Conservation (phyloP, 2,329 filamentous ascomycete species). For the Dothideomycetidae sp. region DNA sequence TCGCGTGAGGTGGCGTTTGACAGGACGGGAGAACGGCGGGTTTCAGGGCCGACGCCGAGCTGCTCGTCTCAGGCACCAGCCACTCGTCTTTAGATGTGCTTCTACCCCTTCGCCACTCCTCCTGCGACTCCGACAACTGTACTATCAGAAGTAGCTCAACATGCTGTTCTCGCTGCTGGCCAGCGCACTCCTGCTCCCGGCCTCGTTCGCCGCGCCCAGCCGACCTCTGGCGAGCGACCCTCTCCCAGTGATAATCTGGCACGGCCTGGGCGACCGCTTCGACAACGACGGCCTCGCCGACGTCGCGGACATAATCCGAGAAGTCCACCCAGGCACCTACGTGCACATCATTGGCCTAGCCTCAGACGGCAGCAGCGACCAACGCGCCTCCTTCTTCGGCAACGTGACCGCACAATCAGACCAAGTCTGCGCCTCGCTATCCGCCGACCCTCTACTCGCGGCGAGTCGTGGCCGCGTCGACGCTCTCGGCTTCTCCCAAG, state of each 20-base stretch:
- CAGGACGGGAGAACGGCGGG: no score
- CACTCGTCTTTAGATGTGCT: no score
- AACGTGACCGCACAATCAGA: conserved; percentile 70
- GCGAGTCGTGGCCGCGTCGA: conserved; percentile 41
- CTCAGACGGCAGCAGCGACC: conserved; percentile 53
- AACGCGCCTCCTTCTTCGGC: conserved; percentile 75
- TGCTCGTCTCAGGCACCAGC: no score
- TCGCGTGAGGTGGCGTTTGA: no score
- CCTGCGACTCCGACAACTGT: no score
- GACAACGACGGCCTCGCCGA: conserved; percentile 57
- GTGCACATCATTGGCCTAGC: conserved; percentile 66
- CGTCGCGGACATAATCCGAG: conserved; percentile 56
- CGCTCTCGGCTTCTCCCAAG: conserved; percentile 88
- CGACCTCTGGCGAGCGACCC: conserved; percentile 30
- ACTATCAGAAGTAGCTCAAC: no score
- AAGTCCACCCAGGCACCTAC: conserved; percentile 66
- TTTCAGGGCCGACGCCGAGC: no score
- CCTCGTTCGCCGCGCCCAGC: conserved; percentile 14
- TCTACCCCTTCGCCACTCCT: no score
- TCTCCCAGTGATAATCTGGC: conserved; percentile 87
- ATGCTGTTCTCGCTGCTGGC: conserved; percentile 8
- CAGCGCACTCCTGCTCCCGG: conserved; percentile 13
- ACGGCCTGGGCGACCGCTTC: conserved; percentile 68
- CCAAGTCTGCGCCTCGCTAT: conserved; percentile 62
- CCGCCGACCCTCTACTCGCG: conserved; percentile 56